phyloP scores from a whole-genome alignment of 2,329 filamentous ascomycete genomes.

The Fusarium musae region DNA sequence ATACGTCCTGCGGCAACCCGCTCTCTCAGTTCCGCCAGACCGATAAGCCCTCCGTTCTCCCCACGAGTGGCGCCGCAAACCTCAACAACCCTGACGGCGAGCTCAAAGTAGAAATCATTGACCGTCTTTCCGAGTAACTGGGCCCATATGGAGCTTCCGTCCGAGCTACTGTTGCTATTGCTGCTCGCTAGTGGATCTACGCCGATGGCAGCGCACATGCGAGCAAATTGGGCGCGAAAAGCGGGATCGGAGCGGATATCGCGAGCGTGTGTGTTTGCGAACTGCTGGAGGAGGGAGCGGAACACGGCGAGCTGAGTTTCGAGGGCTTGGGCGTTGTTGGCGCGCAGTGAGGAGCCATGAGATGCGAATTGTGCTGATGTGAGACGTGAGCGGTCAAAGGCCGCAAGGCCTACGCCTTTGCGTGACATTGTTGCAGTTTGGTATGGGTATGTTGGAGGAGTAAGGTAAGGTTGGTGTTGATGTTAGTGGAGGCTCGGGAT shows the following conservation, averaged over 20 bases:
- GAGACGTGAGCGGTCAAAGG: slow-evolving; percentile 86
- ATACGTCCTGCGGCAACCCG: slow-evolving; percentile 77
- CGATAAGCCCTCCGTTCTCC: slow-evolving; percentile 94
- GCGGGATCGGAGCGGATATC: slow-evolving; percentile 95
- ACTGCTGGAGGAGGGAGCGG: slow-evolving; percentile 93
- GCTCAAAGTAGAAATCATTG: slow-evolving; percentile 98
- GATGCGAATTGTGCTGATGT: slow-evolving; percentile 90
- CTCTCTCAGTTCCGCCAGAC: slow-evolving; percentile 82
- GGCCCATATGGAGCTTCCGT: slow-evolving; percentile 82
- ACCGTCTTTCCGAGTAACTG: slow-evolving; percentile 91
- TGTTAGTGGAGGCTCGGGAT: slow-evolving; percentile 10
- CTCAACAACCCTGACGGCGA: slow-evolving; percentile 95
- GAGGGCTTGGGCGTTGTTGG: slow-evolving; percentile 84
- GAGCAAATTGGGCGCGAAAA: slow-evolving; percentile 96
- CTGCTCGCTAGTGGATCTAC: slow-evolving; percentile 85
- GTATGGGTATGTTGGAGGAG: not conserved
- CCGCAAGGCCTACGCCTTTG: slow-evolving; percentile 89
- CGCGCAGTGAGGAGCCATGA: slow-evolving; percentile 88
- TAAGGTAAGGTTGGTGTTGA: not conserved
- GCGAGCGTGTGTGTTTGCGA: slow-evolving; percentile 92
- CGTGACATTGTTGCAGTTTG: slow-evolving; percentile 65
- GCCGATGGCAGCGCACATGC: slow-evolving; percentile 97
- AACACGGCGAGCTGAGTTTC: slow-evolving; percentile 96
- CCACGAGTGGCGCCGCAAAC: slow-evolving; percentile 85
- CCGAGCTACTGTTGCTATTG: slow-evolving; percentile 53